Evolutionary conservation across 208 protist genomes (phyloP).

Genomic region (Blastocrithidia nonstop): DNA sequence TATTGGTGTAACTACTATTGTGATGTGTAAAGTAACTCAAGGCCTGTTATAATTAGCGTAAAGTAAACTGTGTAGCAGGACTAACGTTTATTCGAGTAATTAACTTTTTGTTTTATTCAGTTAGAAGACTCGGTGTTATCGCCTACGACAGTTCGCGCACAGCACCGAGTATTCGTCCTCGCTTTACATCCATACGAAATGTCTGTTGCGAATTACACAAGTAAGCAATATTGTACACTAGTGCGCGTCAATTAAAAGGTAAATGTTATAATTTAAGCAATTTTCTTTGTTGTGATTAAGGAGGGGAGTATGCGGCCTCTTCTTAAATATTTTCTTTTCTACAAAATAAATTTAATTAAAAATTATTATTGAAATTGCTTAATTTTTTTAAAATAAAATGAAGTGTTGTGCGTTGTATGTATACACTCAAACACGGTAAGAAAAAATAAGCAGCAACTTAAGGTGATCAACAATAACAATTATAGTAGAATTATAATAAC

Average conservation of each 20-base stretch:
- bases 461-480: too few species aligned
- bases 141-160: conserved; percentile 42
- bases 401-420: too few species aligned
- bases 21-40: conserved; percentile 55
- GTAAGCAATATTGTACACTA: too few species aligned
- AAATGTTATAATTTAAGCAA: conserved; percentile 1
- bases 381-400: not conserved
- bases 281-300: not conserved
- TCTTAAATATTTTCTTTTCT: not conserved
- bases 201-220: too few species aligned
- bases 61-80: conserved; percentile 15
- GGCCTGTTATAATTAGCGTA: conserved; percentile 40
- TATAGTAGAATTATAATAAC: too few species aligned
- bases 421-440: not conserved
- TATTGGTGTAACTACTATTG: conserved; percentile 69
- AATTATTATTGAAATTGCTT: not conserved
- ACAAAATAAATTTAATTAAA: not conserved
- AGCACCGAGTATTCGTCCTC: conserved; percentile 52
- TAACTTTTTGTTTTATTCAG: conserved; percentile 12
- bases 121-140: conserved; percentile 13
- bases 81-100: conserved; percentile 19
- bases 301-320: not conserved
- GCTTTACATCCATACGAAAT: too few species aligned
- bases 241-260: too few species aligned
- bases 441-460: not conserved